Percentiles rank a stretch among this genome's conserved stretches.
These are phyloP conservation scores for Trametes hirsuta DNA, from an alignment of 1,284 basidiomycete genomes.

Conservation along the genomic window DNA sequence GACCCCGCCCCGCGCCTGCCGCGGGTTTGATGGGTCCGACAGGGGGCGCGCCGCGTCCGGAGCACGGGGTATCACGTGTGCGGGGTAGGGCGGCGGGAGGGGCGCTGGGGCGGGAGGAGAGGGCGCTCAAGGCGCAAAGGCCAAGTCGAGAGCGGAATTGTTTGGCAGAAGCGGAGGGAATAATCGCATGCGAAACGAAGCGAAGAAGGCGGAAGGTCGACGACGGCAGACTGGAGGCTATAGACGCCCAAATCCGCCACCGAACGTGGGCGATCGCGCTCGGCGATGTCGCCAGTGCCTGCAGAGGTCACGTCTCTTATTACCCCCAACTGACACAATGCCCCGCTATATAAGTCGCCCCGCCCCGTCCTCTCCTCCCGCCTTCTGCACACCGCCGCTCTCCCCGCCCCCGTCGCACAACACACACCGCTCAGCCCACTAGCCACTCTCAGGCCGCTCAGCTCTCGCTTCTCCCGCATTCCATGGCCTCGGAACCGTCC, in stretches of 20 bases:
- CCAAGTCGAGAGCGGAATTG: slow-evolving; percentile 15
- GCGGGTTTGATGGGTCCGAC: slow-evolving; percentile 1
- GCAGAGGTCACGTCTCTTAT: slow-evolving; percentile 13
- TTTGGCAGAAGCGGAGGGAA: slow-evolving; percentile 5
- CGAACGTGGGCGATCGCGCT: slow-evolving; percentile 16
- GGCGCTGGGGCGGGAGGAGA: not conserved
- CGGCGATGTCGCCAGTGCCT: slow-evolving; percentile 21
- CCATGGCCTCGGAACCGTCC: slow-evolving; percentile 25
- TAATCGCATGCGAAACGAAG: slow-evolving; percentile 1
- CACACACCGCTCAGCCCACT: not conserved
- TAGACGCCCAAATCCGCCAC: slow-evolving; percentile 15
- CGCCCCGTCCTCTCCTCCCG: not conserved
- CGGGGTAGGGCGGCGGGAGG: slow-evolving; percentile 6
- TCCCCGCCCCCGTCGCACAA: not conserved
- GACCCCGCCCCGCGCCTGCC: not conserved
- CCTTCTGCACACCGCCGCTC: slow-evolving; percentile 2
- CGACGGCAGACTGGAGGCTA: slow-evolving; percentile 9
- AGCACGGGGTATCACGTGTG: slow-evolving; percentile 26
- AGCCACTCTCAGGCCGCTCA: not conserved
- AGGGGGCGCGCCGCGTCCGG: slow-evolving; percentile 12
- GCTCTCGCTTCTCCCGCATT: not conserved
- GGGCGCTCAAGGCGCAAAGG: slow-evolving; percentile 16
- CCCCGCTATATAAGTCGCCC: slow-evolving; percentile 21
- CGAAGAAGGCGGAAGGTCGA: slow-evolving; percentile 17
- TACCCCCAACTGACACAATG: slow-evolving; percentile 12